Conservation (phyloP, 2,329 filamentous ascomycete species). For the Neonectria faginata region DNA sequence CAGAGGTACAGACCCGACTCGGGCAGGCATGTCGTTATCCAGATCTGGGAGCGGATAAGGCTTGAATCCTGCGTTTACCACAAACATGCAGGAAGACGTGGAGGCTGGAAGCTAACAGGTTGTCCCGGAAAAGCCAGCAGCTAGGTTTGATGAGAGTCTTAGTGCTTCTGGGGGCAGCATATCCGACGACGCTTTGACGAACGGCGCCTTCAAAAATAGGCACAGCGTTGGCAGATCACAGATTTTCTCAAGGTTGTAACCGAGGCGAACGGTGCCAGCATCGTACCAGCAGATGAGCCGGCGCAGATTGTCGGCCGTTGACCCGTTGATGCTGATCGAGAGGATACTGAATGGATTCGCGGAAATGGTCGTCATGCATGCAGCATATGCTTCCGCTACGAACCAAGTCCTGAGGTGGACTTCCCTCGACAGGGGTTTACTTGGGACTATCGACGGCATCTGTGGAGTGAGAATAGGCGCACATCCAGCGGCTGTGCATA, state of each 20-base stretch:
- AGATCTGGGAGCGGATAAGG: neutral
- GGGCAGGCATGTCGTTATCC: neutral
- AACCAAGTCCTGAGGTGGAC: neutral
- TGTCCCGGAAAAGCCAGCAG: neutral
- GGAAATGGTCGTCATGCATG: neutral
- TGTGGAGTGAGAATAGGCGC: neutral
- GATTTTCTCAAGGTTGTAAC: neutral
- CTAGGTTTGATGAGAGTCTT: neutral
- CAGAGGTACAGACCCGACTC: neutral
- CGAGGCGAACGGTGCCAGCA: neutral
- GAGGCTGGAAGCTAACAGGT: neutral
- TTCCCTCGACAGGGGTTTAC: neutral
- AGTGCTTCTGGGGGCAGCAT: neutral
- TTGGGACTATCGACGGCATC: neutral
- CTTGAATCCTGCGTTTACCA: neutral
- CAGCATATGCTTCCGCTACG: neutral
- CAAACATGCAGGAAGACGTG: neutral
- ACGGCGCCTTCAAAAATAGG: neutral
- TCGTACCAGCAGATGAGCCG: neutral
- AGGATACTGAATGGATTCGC: neutral
- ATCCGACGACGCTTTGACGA: neutral
- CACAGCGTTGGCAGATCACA: neutral
- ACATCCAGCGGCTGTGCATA: neutral
- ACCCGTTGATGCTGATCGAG: neutral
- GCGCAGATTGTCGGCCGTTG: neutral